These are phyloP conservation scores for Cryomyces antarcticus DNA, from an alignment of 495 filamentous ascomycete species.

Conservation along the genomic window DNA sequence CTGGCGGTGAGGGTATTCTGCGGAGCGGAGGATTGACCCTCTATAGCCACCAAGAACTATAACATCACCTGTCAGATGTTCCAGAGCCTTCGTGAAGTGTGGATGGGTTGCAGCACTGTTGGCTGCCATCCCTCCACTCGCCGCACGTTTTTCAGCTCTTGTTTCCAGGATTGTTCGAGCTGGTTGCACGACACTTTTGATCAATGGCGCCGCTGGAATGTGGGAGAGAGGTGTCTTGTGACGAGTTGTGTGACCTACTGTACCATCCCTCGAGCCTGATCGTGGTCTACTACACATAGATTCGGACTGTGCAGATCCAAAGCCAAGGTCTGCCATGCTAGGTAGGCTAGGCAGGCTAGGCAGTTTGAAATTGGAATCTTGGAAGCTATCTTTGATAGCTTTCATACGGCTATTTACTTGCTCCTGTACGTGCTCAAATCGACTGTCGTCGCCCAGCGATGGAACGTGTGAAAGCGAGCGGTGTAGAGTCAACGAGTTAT, in stretches of 20 bases:
- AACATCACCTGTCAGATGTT: constrained; percentile 59
- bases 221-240: not conserved
- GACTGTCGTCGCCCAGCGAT: constrained; percentile 69
- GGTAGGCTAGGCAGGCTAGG: constrained; percentile 35
- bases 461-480: constrained; percentile 49
- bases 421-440: constrained; percentile 57
- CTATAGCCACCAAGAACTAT: constrained; percentile 83
- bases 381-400: constrained; percentile 73
- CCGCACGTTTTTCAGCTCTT: not conserved
- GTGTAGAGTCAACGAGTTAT: constrained; percentile 43
- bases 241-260: not conserved
- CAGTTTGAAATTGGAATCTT: constrained; percentile 56
- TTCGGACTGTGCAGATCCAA: constrained; percentile 16
- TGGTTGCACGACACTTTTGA: not conserved
- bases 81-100: constrained; percentile 41
- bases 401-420: constrained; percentile 76
- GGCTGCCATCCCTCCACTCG: not conserved
- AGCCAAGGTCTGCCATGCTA: constrained; percentile 14
- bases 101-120: constrained; percentile 17
- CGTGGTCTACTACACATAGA: not conserved
- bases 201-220: not conserved
- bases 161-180: not conserved
- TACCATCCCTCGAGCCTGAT: not conserved
- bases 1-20: constrained; percentile 57
- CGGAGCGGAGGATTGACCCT: constrained; percentile 74